phyloP scores from a whole-genome alignment of 495 filamentous ascomycete species.

The Bacidia gigantensis region DNA sequence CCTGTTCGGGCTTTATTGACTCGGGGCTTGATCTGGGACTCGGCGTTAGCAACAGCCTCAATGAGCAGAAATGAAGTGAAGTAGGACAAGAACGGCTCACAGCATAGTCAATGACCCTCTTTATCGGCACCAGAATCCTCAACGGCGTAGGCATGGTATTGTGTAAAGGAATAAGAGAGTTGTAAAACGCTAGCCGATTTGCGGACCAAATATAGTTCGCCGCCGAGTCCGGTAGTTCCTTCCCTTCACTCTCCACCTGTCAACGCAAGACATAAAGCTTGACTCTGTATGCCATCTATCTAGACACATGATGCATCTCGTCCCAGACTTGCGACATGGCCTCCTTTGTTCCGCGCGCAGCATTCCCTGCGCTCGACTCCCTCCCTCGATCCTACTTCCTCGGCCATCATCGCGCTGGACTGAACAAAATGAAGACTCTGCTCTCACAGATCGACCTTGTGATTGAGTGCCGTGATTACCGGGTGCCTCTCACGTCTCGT shows the following conservation, averaged over 20 bases:
- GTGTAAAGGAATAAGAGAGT: not conserved
- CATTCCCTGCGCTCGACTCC: conserved; percentile 53
- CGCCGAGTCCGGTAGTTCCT: too few relatives aligned
- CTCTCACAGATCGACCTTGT: conserved; percentile 74
- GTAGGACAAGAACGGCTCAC: conserved; percentile 34
- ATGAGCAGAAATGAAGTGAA: conserved; percentile 1
- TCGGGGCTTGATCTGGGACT: conserved; percentile 87
- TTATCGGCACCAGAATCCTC: conserved; percentile 88
- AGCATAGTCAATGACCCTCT: conserved; percentile 98
- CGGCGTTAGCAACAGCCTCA: not conserved
- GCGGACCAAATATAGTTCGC: not conserved
- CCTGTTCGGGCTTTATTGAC: conserved; percentile 93
- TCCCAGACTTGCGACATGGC: conserved; percentile 4
- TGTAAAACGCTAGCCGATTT: not conserved
- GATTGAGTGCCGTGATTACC: conserved; percentile 89
- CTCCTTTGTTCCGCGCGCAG: conserved; percentile 56
- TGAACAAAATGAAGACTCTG: conserved; percentile 71
- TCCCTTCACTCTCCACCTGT: too few relatives aligned
- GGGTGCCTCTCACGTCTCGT: conserved; percentile 71
- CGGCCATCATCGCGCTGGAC: conserved; percentile 81
- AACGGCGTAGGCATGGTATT: conserved; percentile 56
- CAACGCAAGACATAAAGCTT: too few relatives aligned
- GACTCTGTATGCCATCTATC: not conserved
- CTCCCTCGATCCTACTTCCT: conserved; percentile 89
- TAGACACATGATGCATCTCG: not conserved